Evolutionary conservation across 2,329 filamentous ascomycete species (phyloP).

Genomic region (Xylariaceae sp.): DNA sequence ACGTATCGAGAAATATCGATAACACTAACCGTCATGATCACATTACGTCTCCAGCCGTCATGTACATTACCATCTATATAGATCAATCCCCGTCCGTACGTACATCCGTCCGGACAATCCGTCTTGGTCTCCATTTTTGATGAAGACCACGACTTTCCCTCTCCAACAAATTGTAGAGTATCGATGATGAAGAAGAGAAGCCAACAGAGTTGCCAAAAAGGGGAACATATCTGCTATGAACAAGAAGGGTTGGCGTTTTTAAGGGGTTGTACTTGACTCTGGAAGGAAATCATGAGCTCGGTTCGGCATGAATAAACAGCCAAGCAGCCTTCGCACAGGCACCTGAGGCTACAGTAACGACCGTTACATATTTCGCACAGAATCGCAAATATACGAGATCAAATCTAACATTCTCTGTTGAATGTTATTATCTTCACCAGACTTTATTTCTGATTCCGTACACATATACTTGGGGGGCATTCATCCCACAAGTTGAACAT

Average conservation of each 20-base stretch:
- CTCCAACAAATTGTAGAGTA: not conserved
- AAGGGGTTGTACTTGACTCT: not conserved
- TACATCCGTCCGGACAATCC: too few relatives aligned
- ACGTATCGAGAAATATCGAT: too few relatives aligned
- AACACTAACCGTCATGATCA: too few relatives aligned
- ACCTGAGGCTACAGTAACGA: not conserved
- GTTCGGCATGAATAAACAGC: not conserved
- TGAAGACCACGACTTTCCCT: not conserved
- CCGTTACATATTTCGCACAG: not conserved
- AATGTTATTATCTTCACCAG: not conserved
- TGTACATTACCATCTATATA: too few relatives aligned
- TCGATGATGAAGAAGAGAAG: not conserved
- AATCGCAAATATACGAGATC: not conserved
- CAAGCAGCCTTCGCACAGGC: not conserved
- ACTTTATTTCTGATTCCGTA: not conserved
- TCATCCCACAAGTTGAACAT: too few relatives aligned
- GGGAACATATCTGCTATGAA: not conserved
- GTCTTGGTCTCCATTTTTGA: too few relatives aligned
- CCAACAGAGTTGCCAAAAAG: not conserved
- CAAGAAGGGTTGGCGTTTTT: conserved; percentile 6
- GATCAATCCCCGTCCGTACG: too few relatives aligned
- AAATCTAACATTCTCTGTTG: not conserved
- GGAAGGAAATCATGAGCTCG: not conserved
- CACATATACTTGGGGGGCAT: not conserved
- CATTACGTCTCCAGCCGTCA: too few relatives aligned